These are phyloP conservation scores for Orobanche coerulescens DNA, from an alignment of 257 asterid genomes.

Conservation along the genomic window DNA sequence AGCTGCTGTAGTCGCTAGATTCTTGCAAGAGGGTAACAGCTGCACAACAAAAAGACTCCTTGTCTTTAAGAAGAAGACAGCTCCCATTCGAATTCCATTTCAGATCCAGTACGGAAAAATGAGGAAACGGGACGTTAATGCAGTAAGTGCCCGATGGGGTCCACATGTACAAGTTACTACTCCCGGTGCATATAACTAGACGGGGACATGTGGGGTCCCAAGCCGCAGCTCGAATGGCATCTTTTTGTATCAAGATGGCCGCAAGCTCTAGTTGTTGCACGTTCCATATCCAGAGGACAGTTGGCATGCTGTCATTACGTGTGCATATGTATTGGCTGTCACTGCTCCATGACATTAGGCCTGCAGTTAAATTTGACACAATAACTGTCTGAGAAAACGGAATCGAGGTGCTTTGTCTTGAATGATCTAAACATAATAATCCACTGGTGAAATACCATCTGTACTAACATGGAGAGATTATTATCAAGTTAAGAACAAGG, in stretches of 20 bases:
- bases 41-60: constrained; percentile 87
- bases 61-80: constrained; percentile 79
- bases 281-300: constrained; percentile 98
- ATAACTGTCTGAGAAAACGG: background rate
- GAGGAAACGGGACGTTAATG: constrained; percentile 66
- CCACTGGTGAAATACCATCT: background rate
- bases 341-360: constrained; percentile 88
- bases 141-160: constrained; percentile 93
- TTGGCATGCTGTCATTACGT: constrained; percentile 93
- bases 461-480: no score
- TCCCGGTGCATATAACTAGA: constrained; percentile 78
- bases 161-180: constrained; percentile 85
- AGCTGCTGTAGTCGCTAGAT: constrained; percentile 86
- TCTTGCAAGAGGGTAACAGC: constrained; percentile 74
- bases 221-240: constrained; percentile 78
- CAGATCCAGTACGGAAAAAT: constrained; percentile 57
- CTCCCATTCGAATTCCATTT: constrained; percentile 88
- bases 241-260: constrained; percentile 80
- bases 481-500: no score
- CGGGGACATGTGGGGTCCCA: constrained; percentile 93
- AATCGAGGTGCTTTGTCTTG: no score
- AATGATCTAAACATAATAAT: no score
- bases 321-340: constrained; percentile 83
- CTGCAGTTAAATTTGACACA: constrained; percentile 35
- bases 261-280: constrained; percentile 82